Conservation (phyloP, 2,329 filamentous ascomycete genomes). For the Tolypocladium tropicale region DNA sequence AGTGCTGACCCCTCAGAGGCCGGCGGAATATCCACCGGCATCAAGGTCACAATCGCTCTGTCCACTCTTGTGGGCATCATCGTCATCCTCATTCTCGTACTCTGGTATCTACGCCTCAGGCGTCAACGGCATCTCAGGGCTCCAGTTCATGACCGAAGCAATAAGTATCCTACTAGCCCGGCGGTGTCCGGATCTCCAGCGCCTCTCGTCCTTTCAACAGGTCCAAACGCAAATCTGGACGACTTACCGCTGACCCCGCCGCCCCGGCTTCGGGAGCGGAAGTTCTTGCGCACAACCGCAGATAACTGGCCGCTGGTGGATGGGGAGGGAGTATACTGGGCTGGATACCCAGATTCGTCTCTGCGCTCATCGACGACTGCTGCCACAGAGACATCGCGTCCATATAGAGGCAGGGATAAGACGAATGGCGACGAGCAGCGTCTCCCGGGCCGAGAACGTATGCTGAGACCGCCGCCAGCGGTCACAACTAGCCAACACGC, state of each 20-base stretch:
- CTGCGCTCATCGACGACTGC: neutral
- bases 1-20: neutral
- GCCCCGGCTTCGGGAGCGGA: slow-evolving; percentile 35
- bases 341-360: neutral
- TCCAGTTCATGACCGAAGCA: neutral
- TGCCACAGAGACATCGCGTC: neutral
- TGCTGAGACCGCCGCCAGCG: neutral
- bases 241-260: slow-evolving; percentile 30
- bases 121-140: neutral
- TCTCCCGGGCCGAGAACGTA: neutral
- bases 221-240: slow-evolving; percentile 13
- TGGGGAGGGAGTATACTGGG: neutral
- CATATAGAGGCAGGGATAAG: neutral
- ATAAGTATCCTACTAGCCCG: neutral
- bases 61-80: slow-evolving; percentile 28
- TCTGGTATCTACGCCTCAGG: slow-evolving; percentile 24
- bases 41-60: slow-evolving; percentile 35
- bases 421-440: neutral
- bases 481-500: neutral
- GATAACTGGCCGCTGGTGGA: neutral
- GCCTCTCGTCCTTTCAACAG: slow-evolving; percentile 29
- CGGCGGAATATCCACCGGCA: slow-evolving; percentile 21
- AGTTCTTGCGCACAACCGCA: slow-evolving; percentile 22
- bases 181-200: slow-evolving; percentile 22
- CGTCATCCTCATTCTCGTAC: slow-evolving; percentile 20